These are phyloP conservation scores for Parasarocladium wereldwijsianum DNA, from an alignment of 2,329 filamentous ascomycete species.

Conservation along the genomic window DNA sequence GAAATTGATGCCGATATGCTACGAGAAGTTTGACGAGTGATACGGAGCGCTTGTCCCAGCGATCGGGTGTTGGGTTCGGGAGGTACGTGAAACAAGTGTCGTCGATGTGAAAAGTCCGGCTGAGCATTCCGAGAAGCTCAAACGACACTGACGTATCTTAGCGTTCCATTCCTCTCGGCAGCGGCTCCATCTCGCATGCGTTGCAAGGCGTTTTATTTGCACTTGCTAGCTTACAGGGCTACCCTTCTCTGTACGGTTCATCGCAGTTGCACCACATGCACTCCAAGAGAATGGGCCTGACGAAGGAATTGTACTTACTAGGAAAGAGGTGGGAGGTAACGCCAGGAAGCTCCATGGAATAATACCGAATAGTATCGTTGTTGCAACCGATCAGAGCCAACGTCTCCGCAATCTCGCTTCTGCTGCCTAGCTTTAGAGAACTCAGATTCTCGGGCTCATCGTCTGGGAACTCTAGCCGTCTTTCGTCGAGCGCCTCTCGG, in stretches of 20 bases:
- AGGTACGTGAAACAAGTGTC: constrained; percentile 36
- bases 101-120: constrained; percentile 31
- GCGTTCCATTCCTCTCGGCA: too few species aligned
- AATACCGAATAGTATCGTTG: constrained; percentile 32
- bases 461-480: constrained; percentile 21
- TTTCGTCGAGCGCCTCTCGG: constrained; percentile 20
- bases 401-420: constrained; percentile 35
- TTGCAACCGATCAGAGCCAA: constrained; percentile 39
- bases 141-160: constrained; percentile 31
- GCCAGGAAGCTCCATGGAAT: constrained; percentile 19
- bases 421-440: constrained; percentile 31
- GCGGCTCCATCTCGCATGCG: too few species aligned
- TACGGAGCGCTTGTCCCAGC: constrained; percentile 37
- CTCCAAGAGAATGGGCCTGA: too few species aligned
- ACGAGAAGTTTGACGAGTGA: constrained; percentile 25
- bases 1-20: constrained; percentile 19
- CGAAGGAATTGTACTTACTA: constrained; percentile 22
- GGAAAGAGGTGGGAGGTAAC: constrained; percentile 33
- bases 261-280: too few species aligned
- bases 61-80: constrained; percentile 39
- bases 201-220: too few species aligned
- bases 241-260: too few species aligned
- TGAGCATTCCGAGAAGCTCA: constrained; percentile 44
- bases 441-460: constrained; percentile 26
- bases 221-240: too few species aligned